phyloP scores from a whole-genome alignment of 768 basidiomycete species.

The Pisolithus orientalis region DNA sequence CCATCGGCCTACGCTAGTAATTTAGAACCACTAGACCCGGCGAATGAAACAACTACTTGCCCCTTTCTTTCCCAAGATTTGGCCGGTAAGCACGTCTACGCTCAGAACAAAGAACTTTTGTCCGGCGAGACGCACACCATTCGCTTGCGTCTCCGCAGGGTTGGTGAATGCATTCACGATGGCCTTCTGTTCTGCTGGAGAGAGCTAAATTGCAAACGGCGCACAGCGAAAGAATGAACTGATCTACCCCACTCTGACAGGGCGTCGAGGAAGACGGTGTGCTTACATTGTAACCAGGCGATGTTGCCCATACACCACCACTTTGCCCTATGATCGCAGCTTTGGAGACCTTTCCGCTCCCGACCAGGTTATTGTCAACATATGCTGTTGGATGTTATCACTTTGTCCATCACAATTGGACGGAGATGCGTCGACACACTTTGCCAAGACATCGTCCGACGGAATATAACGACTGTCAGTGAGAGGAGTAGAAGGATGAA shows the following conservation, averaged over 20 bases:
- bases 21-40: not conserved
- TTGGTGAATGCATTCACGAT: conserved; percentile 37
- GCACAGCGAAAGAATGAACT: conserved; percentile 28
- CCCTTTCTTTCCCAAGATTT: conserved; percentile 71
- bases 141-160: conserved; percentile 35
- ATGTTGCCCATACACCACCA: conserved; percentile 27
- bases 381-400: conserved; percentile 44
- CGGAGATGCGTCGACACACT: conserved; percentile 37
- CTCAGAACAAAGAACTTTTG: conserved; percentile 70
- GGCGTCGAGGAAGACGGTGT: not conserved
- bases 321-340: conserved; percentile 48
- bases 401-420: conserved; percentile 33
- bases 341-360: conserved; percentile 57
- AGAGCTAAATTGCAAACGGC: conserved; percentile 41
- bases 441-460: conserved; percentile 65
- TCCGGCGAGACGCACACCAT: conserved; percentile 58
- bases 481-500: not conserved
- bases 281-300: conserved; percentile 14
- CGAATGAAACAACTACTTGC: conserved; percentile 36
- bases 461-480: conserved; percentile 1
- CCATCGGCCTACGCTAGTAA: conserved; percentile 56
- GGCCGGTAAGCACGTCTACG: conserved; percentile 33
- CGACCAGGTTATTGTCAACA: conserved; percentile 76
- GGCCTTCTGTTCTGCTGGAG: conserved; percentile 19
- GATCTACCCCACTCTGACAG: not conserved